Base-by-base conservation (phyloP, 345 rosid genomes). In the Turnera subulata region DNA sequence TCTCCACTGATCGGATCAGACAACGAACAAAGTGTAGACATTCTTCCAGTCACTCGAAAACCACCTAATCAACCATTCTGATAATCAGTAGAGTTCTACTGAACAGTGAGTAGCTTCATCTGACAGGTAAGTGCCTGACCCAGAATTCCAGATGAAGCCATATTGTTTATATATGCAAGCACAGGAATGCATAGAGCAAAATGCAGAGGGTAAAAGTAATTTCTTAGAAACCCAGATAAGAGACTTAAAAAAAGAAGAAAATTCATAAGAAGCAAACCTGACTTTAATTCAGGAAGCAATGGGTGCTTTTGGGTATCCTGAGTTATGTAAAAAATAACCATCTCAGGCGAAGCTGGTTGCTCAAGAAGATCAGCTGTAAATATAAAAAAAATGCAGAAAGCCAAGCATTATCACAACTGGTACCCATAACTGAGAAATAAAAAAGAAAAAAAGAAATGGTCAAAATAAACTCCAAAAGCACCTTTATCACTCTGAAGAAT, bases 251-350 rank as follows among this genome's bases (percentile, higher is more conserved):
- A 51, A 10, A 42, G 38, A 37, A 4, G 45, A 48, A 22, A 32
- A 35, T 29, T 15, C 46, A 59, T 29, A 21, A 55, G 22, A 68
- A 56, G 39, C 61, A 64, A 40, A 86, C 93, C 96, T 69, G 91
- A 66, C 62, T 83, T 89, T 65, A 92, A 56, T 61, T 83, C 89
- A 7, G 98, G 92, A 64, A 92, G 89, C 61, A 92, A 56, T 1
- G 89, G 95, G 70, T 89, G 95, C 67, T 79, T 84, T 65, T 92
- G 93, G 47, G 98, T 92, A 56, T 89, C 93, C 69, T 86, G 98
- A 56, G 96, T 89, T 51, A 92, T 84, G 69, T 89, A 84, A 66
- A 92, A 89, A 64, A 88, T 69, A 35, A 81, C 89, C 81, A 77
- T 61, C 76, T 92, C 96, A 20, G 96, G 83, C 71, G 91, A 79